A percentile compares a stretch with the other conserved stretches of the same genome.
These are phyloP conservation scores for Euphorbia tirucalli DNA, from an alignment of 345 rosid genomes.

Conservation along the genomic window DNA sequence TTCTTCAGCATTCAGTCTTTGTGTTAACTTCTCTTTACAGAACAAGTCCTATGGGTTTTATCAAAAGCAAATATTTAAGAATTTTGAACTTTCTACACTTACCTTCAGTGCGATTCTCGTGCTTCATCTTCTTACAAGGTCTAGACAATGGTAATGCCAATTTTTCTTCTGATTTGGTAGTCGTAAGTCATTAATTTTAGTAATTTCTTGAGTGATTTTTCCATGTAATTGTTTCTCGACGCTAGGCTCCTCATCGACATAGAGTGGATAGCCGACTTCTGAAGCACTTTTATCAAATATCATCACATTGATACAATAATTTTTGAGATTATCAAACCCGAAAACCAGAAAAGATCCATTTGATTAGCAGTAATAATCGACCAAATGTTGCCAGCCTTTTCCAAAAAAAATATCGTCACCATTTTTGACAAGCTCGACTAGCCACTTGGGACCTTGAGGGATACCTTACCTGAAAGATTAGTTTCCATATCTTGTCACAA, in stretches of 20 bases:
- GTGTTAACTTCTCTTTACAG: too few species aligned
- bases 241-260: too few species aligned
- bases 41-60: too few species aligned
- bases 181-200: neutral
- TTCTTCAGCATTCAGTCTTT: too few species aligned
- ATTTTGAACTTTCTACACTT: too few species aligned
- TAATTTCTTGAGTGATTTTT: too few species aligned
- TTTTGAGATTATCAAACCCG: slow-evolving; percentile 17
- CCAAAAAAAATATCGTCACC: slow-evolving; percentile 22
- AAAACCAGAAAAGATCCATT: slow-evolving; percentile 26
- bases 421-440: slow-evolving; percentile 17
- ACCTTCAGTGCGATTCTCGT: too few species aligned
- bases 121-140: too few species aligned
- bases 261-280: slow-evolving; percentile 23
- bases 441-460: slow-evolving; percentile 28
- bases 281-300: slow-evolving; percentile 19
- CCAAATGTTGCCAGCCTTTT: slow-evolving; percentile 31
- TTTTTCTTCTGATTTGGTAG: neutral
- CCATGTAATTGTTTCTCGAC: too few species aligned
- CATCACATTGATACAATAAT: slow-evolving; percentile 15
- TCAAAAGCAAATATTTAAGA: too few species aligned
- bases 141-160: too few species aligned
- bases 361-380: slow-evolving; percentile 15
- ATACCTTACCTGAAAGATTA: slow-evolving; percentile 1
- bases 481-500: slow-evolving; percentile 23